Percentiles rank a stretch among this genome's conserved stretches.
These are phyloP conservation scores for Aspergillus bridgeri DNA, from an alignment of 495 filamentous ascomycete species.

Conservation along the genomic window DNA sequence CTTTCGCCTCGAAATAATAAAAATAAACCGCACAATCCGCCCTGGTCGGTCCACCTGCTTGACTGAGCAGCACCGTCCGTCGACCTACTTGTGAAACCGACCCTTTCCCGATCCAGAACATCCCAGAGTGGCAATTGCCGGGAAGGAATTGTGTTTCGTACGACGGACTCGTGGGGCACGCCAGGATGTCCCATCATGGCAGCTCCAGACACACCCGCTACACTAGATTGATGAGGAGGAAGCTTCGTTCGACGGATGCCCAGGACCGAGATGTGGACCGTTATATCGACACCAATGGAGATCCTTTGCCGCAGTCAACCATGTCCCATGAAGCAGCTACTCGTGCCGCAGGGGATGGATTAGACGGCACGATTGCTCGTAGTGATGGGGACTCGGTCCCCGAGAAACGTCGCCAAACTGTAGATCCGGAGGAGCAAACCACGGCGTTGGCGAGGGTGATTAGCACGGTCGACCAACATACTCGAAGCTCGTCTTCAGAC, in stretches of 20 bases:
- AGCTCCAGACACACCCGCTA: neutral
- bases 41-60: neutral
- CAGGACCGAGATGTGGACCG: neutral
- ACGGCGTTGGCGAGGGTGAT: neutral
- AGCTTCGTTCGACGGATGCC: neutral
- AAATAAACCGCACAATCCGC: no score
- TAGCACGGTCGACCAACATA: neutral
- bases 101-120: neutral
- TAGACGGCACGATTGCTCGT: neutral
- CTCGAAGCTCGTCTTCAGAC: neutral
- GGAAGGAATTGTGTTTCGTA: neutral
- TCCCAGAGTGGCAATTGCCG: neutral
- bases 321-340: neutral
- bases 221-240: conserved; percentile 7
- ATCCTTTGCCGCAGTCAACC: neutral
- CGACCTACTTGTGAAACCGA: neutral
- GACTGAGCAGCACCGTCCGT: no score
- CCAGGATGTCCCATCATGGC: conserved; percentile 12
- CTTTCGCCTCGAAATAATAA: neutral
- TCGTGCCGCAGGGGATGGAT: neutral
- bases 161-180: neutral
- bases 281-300: neutral
- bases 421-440: neutral
- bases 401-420: neutral
- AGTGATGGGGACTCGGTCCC: neutral